Evolutionary conservation across 2,329 filamentous ascomycete species (phyloP).

Genomic region (Septoria linicola): DNA sequence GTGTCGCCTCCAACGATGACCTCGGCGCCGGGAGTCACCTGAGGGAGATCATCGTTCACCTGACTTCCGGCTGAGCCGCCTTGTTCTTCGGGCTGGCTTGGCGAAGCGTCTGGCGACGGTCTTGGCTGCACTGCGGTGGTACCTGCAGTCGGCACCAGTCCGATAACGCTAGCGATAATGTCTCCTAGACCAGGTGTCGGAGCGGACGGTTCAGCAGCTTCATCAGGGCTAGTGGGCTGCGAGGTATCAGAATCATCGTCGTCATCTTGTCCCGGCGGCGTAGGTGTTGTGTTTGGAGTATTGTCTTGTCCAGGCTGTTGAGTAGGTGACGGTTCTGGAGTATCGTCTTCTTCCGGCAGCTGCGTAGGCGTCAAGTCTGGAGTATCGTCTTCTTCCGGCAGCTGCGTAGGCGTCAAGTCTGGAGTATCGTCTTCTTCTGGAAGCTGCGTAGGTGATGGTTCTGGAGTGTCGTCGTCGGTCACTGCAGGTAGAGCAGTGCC

Average conservation of each 20-base stretch:
- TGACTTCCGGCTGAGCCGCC: not conserved
- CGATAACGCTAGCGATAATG: constrained; percentile 8
- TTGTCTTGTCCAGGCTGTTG: not conserved
- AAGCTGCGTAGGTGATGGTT: not conserved
- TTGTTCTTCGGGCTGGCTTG: not conserved
- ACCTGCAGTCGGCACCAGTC: not conserved
- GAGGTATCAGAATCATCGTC: not conserved
- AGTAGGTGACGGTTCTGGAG: not conserved
- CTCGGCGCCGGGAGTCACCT: constrained; percentile 1
- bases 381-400: not conserved
- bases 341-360: not conserved
- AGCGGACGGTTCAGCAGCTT: not conserved
- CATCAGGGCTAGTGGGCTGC: not conserved
- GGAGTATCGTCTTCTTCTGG: not conserved
- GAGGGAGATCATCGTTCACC: not conserved
- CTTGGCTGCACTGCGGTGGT: not conserved
- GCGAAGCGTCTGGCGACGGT: not conserved
- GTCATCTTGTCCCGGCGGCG: not conserved
- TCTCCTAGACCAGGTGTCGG: not conserved
- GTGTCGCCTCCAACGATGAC: not conserved
- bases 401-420: not conserved
- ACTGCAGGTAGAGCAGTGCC: not conserved
- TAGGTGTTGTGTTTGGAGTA: not conserved
- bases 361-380: not conserved
- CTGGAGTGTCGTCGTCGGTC: not conserved